phyloP scores from a whole-genome alignment of 2,329 filamentous ascomycete species.

The Balansia obtecta region DNA sequence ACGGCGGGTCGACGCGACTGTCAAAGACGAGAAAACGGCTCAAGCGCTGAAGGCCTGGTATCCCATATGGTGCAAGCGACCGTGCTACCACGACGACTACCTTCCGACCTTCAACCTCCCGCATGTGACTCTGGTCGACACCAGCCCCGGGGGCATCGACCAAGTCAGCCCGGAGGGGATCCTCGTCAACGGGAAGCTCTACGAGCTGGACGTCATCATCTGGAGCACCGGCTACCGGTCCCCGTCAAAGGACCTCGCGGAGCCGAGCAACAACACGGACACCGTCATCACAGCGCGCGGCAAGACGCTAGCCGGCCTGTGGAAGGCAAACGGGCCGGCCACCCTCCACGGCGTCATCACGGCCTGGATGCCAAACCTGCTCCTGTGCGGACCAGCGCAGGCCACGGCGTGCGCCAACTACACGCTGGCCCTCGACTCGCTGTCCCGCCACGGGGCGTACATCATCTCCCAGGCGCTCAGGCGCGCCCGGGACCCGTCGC shows the following conservation, averaged over 20 bases:
- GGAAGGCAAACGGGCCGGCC: slow-evolving; percentile 24
- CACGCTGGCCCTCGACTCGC: slow-evolving; percentile 21
- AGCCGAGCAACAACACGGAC: slow-evolving; percentile 10
- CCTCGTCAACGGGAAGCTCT: slow-evolving; percentile 32
- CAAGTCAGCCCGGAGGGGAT: slow-evolving; percentile 32
- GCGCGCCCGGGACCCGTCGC: slow-evolving; percentile 8
- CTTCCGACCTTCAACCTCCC: slow-evolving; percentile 44
- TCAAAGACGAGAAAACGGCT: slow-evolving; percentile 39
- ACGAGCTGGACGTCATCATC: slow-evolving; percentile 26
- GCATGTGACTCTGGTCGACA: slow-evolving; percentile 49
- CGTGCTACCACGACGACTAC: slow-evolving; percentile 49
- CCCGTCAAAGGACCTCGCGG: slow-evolving; percentile 18
- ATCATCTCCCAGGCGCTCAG: slow-evolving; percentile 16
- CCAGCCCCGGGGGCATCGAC: slow-evolving; percentile 38
- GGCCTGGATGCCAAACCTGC: slow-evolving; percentile 41
- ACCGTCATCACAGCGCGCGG: slow-evolving; percentile 30
- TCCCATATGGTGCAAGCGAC: slow-evolving; percentile 49
- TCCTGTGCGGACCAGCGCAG: slow-evolving; percentile 33
- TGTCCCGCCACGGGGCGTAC: slow-evolving; percentile 30
- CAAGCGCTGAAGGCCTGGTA: slow-evolving; percentile 47
- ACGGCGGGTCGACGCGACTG: slow-evolving; percentile 32
- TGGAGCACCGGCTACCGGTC: slow-evolving; percentile 26
- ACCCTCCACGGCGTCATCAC: slow-evolving; percentile 40
- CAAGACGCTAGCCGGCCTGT: slow-evolving; percentile 31
- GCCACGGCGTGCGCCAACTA: slow-evolving; percentile 26